phyloP scores from a whole-genome alignment of 225 moss, liverwort and hornwort species.

The Asterella californica region DNA sequence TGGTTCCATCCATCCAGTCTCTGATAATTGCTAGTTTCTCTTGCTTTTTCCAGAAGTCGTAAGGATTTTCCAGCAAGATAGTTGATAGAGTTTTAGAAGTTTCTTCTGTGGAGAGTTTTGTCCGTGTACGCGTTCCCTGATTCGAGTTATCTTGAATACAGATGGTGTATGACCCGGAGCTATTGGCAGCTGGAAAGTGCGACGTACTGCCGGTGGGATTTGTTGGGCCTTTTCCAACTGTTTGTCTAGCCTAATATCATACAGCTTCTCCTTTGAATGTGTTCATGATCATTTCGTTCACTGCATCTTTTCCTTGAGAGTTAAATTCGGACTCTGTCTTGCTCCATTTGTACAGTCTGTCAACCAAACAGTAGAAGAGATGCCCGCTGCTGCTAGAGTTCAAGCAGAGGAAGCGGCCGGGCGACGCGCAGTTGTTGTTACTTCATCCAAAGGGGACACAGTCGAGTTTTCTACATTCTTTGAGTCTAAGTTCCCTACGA shows the following conservation, averaged over 20 bases:
- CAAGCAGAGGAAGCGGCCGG: conserved; percentile 78
- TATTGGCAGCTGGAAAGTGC: conserved; percentile 73
- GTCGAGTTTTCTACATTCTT: conserved; percentile 69
- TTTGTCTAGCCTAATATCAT: background rate
- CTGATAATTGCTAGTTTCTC: background rate
- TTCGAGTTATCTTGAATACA: conserved; percentile 30
- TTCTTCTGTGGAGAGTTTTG: background rate
- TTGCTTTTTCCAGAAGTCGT: background rate
- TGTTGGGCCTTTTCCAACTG: background rate
- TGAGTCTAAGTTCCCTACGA: conserved; percentile 81
- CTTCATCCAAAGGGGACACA: conserved; percentile 57
- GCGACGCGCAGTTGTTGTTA: conserved; percentile 53
- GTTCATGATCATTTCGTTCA: background rate
- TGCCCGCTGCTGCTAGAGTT: conserved; percentile 47
- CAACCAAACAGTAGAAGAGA: conserved; percentile 58
- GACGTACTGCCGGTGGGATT: conserved; percentile 73
- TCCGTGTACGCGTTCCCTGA: background rate
- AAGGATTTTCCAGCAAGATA: background rate
- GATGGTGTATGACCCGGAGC: conserved; percentile 79
- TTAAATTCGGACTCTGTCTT: background rate
- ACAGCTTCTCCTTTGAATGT: background rate
- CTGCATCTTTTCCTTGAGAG: background rate
- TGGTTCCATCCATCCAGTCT: background rate
- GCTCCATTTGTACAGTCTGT: conserved; percentile 45
- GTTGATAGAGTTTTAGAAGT: background rate